Conservation (phyloP, 2,329 filamentous ascomycete genomes). For the Raffaelea albimanens region DNA sequence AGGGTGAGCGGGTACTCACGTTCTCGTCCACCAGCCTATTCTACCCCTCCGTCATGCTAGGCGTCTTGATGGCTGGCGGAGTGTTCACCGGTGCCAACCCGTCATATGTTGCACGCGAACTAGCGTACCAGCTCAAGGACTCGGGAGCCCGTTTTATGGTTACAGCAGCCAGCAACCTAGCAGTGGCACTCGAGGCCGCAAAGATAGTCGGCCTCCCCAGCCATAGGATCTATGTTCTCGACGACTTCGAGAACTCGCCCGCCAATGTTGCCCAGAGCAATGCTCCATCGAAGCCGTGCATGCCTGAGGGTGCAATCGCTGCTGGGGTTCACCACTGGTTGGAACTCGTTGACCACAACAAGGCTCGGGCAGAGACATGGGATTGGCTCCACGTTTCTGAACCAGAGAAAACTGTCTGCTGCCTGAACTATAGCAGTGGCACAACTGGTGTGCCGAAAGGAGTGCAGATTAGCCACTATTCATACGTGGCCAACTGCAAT, state of each 20-base stretch:
- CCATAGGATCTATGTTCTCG: slow-evolving; percentile 55
- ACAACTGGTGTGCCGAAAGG: slow-evolving; percentile 80
- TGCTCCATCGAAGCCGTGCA: neutral
- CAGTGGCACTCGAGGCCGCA: slow-evolving; percentile 58
- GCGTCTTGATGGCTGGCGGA: slow-evolving; percentile 67
- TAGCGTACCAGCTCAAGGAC: slow-evolving; percentile 67
- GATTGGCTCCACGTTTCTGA: slow-evolving; percentile 50
- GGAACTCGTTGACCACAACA: slow-evolving; percentile 41
- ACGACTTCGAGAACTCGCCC: slow-evolving; percentile 35
- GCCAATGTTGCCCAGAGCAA: slow-evolving; percentile 7
- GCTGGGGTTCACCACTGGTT: slow-evolving; percentile 48
- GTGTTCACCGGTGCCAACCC: slow-evolving; percentile 57
- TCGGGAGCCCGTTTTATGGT: slow-evolving; percentile 60
- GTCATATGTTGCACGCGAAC: slow-evolving; percentile 51
- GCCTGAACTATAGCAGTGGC: slow-evolving; percentile 70
- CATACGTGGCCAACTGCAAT: slow-evolving; percentile 62
- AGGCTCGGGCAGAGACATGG: slow-evolving; percentile 44
- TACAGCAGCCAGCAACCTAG: slow-evolving; percentile 48
- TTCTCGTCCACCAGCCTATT: slow-evolving; percentile 67
- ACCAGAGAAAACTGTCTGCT: slow-evolving; percentile 45
- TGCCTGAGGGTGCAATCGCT: neutral
- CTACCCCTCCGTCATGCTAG: slow-evolving; percentile 62
- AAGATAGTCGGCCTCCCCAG: slow-evolving; percentile 42
- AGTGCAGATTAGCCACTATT: slow-evolving; percentile 69
- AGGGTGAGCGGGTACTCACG: slow-evolving; percentile 62